Percentiles rank a stretch among this genome's conserved stretches.
These are phyloP conservation scores for Hericium alpestre DNA, from an alignment of 768 basidiomycete species.

Conservation along the genomic window DNA sequence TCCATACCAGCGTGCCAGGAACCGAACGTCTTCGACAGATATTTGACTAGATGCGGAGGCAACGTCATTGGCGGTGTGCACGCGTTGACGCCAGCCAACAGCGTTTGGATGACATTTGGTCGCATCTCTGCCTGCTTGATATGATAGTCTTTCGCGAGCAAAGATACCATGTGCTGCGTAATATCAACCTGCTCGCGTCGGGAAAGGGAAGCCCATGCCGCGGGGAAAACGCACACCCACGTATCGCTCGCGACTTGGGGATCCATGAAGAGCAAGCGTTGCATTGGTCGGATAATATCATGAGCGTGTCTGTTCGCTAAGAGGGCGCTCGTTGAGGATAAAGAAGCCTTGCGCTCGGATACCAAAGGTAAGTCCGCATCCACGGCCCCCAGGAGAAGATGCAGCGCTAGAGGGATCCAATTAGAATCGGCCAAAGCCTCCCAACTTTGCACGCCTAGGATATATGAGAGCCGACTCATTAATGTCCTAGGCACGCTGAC, in stretches of 20 bases:
- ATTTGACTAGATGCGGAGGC: constrained; percentile 92
- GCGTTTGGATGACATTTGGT: constrained; percentile 86
- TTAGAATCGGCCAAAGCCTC: constrained; percentile 85
- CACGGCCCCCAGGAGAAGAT: constrained; percentile 75
- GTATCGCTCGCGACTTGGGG: constrained; percentile 64
- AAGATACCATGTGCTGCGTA: constrained; percentile 78
- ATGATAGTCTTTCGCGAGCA: constrained; percentile 91
- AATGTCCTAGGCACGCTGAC: constrained; percentile 78
- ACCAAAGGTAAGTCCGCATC: constrained; percentile 34
- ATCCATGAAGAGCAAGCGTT: constrained; percentile 77
- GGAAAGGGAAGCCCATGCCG: constrained; percentile 76
- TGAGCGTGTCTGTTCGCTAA: constrained; percentile 36
- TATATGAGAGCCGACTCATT: constrained; percentile 73
- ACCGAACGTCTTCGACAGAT: constrained; percentile 89
- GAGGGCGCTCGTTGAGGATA: constrained; percentile 21
- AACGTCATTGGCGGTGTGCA: constrained; percentile 81
- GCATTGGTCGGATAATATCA: constrained; percentile 62
- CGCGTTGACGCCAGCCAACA: constrained; percentile 76
- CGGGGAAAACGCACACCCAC: constrained; percentile 83
- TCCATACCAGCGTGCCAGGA: constrained; percentile 92
- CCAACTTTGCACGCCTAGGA: constrained; percentile 92
- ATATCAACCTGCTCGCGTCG: constrained; percentile 82
- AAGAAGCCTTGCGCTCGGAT: constrained; percentile 30
- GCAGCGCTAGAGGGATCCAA: constrained; percentile 88
- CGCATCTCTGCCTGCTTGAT: constrained; percentile 78